These are phyloP conservation scores for Euphorbia celastroides DNA, from an alignment of 441 rosid genomes.

Conservation along the genomic window DNA sequence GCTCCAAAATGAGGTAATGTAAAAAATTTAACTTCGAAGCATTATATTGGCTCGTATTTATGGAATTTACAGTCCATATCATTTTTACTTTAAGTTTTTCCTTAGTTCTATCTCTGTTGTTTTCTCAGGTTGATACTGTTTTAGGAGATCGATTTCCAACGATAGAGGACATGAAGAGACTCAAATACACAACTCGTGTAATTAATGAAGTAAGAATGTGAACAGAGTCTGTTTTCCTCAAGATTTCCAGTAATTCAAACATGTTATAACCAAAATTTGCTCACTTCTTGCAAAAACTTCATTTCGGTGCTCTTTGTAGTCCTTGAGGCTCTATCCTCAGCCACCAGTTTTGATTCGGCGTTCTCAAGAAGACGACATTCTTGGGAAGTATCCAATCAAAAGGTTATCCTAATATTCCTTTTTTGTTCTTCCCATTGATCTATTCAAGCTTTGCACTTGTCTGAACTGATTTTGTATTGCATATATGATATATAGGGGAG, in stretches of 20 bases:
- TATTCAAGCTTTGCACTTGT: neutral
- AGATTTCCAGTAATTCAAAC: neutral
- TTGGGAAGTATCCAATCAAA: conserved; percentile 78
- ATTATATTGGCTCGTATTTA: conserved; percentile 6
- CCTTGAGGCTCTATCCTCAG: conserved; percentile 93
- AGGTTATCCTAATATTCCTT: conserved; percentile 34
- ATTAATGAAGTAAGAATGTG: conserved; percentile 71
- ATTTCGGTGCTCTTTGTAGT: conserved; percentile 41
- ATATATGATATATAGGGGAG: conserved; percentile 55
- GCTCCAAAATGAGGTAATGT: conserved; percentile 84
- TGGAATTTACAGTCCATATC: conserved; percentile 5
- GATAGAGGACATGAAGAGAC: conserved; percentile 80
- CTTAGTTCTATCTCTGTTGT: conserved; percentile 8
- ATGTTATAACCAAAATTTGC: too few relatives aligned
- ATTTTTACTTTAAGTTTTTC: too few relatives aligned
- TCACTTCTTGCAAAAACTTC: conserved; percentile 11
- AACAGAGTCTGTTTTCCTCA: neutral
- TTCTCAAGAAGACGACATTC: conserved; percentile 61
- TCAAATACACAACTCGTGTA: conserved; percentile 88
- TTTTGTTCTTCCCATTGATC: neutral
- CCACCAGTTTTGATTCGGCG: conserved; percentile 98
- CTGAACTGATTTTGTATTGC: neutral
- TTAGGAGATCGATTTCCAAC: conserved; percentile 87
- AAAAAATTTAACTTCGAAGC: conserved; percentile 3
- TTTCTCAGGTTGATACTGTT: conserved; percentile 75